Evolutionary conservation across 257 asterid species (phyloP).

Genomic region (Orobanche coerulescens): DNA sequence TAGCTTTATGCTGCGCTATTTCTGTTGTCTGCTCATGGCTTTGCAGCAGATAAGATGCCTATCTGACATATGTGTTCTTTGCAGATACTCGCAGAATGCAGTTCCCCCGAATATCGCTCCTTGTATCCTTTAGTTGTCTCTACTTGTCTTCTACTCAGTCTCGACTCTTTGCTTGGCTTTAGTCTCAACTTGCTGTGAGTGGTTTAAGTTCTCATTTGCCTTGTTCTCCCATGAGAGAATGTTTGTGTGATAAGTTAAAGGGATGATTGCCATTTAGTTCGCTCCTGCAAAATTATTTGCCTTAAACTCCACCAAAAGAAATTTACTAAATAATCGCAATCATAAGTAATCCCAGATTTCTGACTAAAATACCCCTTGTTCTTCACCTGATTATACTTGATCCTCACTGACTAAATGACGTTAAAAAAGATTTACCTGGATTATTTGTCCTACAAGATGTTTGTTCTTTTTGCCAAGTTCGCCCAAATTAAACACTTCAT

Average conservation of each 20-base stretch:
- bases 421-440: no score
- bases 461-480: no score
- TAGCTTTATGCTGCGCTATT: slow-evolving; percentile 1
- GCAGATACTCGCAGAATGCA: slow-evolving; percentile 76
- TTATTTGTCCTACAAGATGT: no score
- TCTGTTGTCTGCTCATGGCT: slow-evolving; percentile 13
- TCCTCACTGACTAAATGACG: no score
- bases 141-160: slow-evolving; percentile 11
- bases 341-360: no score
- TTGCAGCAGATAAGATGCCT: slow-evolving; percentile 9
- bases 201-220: background rate
- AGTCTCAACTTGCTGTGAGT: background rate
- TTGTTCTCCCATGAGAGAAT: background rate
- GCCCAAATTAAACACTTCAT: no score
- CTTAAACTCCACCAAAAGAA: no score
- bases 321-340: no score
- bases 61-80: slow-evolving; percentile 16
- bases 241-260: background rate
- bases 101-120: slow-evolving; percentile 86
- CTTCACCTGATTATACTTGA: no score
- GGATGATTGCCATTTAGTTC: no score
- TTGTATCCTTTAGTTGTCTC: slow-evolving; percentile 58
- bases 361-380: no score
- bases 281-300: no score
- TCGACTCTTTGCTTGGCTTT: background rate